Percentiles rank a stretch among this genome's conserved stretches.
Conservation (phyloP, 192 early-diverging fungal genomes). For the Dispira simplex region DNA sequence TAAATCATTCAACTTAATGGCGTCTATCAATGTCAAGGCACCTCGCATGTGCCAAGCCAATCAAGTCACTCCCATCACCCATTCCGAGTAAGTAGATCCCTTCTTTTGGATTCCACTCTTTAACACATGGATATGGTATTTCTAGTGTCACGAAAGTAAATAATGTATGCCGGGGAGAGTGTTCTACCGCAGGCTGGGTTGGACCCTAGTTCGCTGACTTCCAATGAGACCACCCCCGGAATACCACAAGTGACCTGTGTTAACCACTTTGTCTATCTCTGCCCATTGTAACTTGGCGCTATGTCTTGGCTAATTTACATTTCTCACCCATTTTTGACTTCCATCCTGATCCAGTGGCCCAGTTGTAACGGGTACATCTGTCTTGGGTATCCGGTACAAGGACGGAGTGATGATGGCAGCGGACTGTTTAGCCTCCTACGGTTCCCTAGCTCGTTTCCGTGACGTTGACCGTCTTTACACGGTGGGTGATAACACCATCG, state of each 20-base stretch:
- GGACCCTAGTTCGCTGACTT: too few relatives aligned
- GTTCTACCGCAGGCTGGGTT: too few relatives aligned
- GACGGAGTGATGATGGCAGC: constrained; percentile 95
- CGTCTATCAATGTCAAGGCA: constrained; percentile 11
- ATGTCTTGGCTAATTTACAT: too few relatives aligned
- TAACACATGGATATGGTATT: too few relatives aligned
- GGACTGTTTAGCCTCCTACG: constrained; percentile 93
- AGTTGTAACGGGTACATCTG: constrained; percentile 85
- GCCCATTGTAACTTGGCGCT: too few relatives aligned
- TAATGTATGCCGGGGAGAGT: not conserved
- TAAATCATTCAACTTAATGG: not conserved
- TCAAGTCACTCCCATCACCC: constrained; percentile 12
- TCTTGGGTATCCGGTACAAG: constrained; percentile 88
- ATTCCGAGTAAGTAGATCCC: constrained; percentile 15
- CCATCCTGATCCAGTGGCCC: constrained; percentile 23
- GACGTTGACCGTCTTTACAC: constrained; percentile 67
- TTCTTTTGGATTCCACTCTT: constrained; percentile 3
- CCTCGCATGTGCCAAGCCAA: constrained; percentile 11
- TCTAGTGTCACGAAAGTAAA: not conserved
- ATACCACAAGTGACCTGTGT: too few relatives aligned
- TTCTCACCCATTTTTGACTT: too few relatives aligned
- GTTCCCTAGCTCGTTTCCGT: constrained; percentile 82
- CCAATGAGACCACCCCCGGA: too few relatives aligned
- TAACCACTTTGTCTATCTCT: too few relatives aligned
- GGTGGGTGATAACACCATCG: constrained; percentile 70